These are phyloP conservation scores for sorghum (Sorghum bicolor) DNA, from an alignment of 176 grass and related monocot genomes.

Conservation along the genomic window DNA sequence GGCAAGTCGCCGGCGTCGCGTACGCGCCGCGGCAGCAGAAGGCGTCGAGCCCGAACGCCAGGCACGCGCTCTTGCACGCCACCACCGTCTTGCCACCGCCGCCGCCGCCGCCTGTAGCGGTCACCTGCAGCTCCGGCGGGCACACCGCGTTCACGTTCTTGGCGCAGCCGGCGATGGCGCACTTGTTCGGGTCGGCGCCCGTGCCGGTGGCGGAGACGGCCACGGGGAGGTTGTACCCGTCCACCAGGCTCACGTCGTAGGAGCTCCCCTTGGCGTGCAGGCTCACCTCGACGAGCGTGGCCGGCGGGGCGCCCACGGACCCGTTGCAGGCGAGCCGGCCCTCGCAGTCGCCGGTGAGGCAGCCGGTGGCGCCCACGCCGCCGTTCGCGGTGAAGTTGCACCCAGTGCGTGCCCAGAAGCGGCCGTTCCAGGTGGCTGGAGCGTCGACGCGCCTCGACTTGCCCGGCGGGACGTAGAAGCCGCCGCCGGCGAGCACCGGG, in stretches of 20 bases:
- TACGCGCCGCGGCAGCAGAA: conserved; percentile 82
- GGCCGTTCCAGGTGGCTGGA: conserved; percentile 72
- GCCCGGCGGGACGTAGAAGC: conserved; percentile 60
- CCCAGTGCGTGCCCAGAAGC: conserved; percentile 74
- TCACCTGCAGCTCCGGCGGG: conserved; percentile 67
- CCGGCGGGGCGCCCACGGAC: conserved; percentile 54
- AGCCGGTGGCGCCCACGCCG: background rate
- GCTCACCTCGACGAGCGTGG: conserved; percentile 72
- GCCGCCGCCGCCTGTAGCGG: background rate
- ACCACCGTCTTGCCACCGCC: background rate
- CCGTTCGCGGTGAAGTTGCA: conserved; percentile 45
- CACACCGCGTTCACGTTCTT: conserved; percentile 64
- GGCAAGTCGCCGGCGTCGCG: conserved; percentile 61
- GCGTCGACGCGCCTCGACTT: conserved; percentile 48
- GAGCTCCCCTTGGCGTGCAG: conserved; percentile 62
- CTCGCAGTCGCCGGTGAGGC: conserved; percentile 73
- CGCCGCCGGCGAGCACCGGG: conserved; percentile 59
- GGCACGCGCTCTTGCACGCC: conserved; percentile 87
- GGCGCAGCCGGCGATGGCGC: conserved; percentile 56
- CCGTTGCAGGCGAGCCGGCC: conserved; percentile 82
- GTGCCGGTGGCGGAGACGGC: conserved; percentile 42
- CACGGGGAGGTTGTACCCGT: conserved; percentile 89
- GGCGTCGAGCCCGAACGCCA: conserved; percentile 66
- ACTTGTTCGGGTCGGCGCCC: conserved; percentile 7
- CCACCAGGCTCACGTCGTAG: conserved; percentile 84